Evolutionary conservation across 352 stramenopile species (phyloP).

Genomic region (Globisporangium splendens): DNA sequence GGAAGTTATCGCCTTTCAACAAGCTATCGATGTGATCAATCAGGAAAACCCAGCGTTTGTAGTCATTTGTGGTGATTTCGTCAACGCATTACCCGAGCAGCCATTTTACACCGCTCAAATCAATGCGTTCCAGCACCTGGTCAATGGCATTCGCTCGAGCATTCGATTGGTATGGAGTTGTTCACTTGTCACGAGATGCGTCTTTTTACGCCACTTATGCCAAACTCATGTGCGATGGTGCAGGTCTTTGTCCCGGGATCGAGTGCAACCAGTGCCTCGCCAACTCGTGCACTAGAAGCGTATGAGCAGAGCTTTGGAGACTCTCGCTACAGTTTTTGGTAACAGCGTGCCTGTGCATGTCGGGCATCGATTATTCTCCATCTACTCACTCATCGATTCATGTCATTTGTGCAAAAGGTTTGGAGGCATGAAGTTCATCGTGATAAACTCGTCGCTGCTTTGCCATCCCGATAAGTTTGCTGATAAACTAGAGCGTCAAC

Average conservation of each 20-base stretch:
- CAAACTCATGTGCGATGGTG: not conserved
- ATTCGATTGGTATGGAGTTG: slow-evolving; percentile 45
- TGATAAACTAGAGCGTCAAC: slow-evolving; percentile 37
- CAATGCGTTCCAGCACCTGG: slow-evolving; percentile 47
- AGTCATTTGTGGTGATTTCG: slow-evolving; percentile 60
- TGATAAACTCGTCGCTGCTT: slow-evolving; percentile 58
- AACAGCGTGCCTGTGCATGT: not conserved
- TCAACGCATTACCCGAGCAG: slow-evolving; percentile 35
- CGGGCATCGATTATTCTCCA: not conserved
- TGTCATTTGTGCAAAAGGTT: slow-evolving; percentile 28
- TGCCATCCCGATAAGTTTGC: slow-evolving; percentile 20
- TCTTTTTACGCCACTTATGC: no score
- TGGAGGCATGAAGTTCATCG: slow-evolving; percentile 76
- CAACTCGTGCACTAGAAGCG: slow-evolving; percentile 11
- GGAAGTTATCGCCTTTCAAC: slow-evolving; percentile 38
- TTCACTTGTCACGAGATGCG: not conserved
- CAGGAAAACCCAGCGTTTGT: slow-evolving; percentile 53
- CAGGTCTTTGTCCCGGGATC: slow-evolving; percentile 56
- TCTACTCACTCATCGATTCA: not conserved
- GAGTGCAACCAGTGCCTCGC: slow-evolving; percentile 10
- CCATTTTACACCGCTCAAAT: slow-evolving; percentile 41
- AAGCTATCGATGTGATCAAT: slow-evolving; percentile 49
- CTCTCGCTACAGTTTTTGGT: slow-evolving; percentile 77
- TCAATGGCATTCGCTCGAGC: slow-evolving; percentile 56
- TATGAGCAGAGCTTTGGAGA: slow-evolving; percentile 65